These are phyloP conservation scores for Plasmodium adleri DNA, from an alignment of 169 alveolate species.

Conservation along the genomic window DNA sequence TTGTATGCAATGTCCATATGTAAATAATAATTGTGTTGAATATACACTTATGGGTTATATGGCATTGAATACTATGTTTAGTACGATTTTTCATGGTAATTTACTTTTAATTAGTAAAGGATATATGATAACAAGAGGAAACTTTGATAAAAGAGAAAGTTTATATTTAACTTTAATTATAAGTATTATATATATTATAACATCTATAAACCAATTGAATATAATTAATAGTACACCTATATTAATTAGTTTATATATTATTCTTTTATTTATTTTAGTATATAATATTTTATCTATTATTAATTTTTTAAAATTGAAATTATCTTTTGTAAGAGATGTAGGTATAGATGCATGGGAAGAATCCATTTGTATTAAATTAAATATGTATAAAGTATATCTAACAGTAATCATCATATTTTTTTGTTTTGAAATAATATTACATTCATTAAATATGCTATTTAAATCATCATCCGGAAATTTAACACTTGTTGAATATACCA, in stretches of 20 bases:
- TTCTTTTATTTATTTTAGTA: constrained; percentile 18
- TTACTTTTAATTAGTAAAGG: constrained; percentile 69
- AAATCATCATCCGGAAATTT: constrained; percentile 13
- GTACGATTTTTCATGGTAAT: constrained; percentile 60
- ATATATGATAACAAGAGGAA: constrained; percentile 69
- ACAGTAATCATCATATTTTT: constrained; percentile 22
- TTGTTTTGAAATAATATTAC: constrained; percentile 35
- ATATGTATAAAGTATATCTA: constrained; percentile 55
- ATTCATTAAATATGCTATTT: constrained; percentile 20
- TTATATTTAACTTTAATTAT: constrained; percentile 42
- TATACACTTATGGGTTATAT: constrained; percentile 49
- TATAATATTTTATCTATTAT: constrained; percentile 37
- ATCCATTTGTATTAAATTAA: constrained; percentile 20
- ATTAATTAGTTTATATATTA: constrained; percentile 20
- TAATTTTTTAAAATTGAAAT: constrained; percentile 48
- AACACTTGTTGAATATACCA: constrained; percentile 46
- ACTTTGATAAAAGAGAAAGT: constrained; percentile 55
- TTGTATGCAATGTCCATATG: constrained; percentile 30
- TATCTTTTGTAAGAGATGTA: constrained; percentile 53
- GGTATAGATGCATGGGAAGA: constrained; percentile 61
- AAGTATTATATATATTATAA: constrained; percentile 39
- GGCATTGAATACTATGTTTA: constrained; percentile 69
- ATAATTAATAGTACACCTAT: constrained; percentile 9
- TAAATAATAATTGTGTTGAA: constrained; percentile 23
- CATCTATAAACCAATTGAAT: constrained; percentile 44